These are phyloP conservation scores for Podaxis pistillaris DNA, from an alignment of 768 basidiomycete genomes.

Conservation along the genomic window DNA sequence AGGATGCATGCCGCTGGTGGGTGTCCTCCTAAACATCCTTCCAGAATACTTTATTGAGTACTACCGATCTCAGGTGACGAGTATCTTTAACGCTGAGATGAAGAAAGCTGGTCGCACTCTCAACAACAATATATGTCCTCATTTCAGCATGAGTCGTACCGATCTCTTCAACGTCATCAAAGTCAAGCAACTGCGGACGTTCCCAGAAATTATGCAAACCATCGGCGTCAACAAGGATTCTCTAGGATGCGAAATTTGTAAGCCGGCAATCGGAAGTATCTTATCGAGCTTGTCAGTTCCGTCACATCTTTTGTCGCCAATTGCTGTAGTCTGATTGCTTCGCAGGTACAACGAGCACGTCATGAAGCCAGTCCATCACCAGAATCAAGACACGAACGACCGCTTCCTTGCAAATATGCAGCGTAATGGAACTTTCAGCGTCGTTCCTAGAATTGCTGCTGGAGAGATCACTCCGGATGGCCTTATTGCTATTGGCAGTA, in stretches of 20 bases:
- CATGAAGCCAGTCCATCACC: constrained; percentile 59
- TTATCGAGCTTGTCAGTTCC: constrained; percentile 36
- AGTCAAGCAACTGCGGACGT: constrained; percentile 59
- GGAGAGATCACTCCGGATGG: constrained; percentile 71
- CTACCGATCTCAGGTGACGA: constrained; percentile 20
- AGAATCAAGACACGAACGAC: constrained; percentile 75
- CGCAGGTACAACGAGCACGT: constrained; percentile 59
- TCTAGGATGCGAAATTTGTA: constrained; percentile 73
- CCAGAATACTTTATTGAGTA: too few species aligned
- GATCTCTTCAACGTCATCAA: constrained; percentile 69
- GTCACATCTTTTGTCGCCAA: neutral
- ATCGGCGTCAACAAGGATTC: constrained; percentile 46
- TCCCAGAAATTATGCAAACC: constrained; percentile 49
- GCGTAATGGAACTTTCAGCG: constrained; percentile 67
- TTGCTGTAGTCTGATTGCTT: neutral
- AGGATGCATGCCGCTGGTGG: constrained; percentile 61
- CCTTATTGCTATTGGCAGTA: constrained; percentile 59
- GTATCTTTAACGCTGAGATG: constrained; percentile 56
- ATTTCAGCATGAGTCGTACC: constrained; percentile 61
- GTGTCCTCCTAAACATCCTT: constrained; percentile 21
- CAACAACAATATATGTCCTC: constrained; percentile 60
- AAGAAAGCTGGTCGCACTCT: constrained; percentile 60
- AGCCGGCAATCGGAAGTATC: constrained; percentile 61
- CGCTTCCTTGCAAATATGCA: constrained; percentile 72
- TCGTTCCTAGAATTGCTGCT: constrained; percentile 68